These are phyloP conservation scores for Phytophthora cryptogea DNA, from an alignment of 352 stramenopile genomes.

Conservation along the genomic window DNA sequence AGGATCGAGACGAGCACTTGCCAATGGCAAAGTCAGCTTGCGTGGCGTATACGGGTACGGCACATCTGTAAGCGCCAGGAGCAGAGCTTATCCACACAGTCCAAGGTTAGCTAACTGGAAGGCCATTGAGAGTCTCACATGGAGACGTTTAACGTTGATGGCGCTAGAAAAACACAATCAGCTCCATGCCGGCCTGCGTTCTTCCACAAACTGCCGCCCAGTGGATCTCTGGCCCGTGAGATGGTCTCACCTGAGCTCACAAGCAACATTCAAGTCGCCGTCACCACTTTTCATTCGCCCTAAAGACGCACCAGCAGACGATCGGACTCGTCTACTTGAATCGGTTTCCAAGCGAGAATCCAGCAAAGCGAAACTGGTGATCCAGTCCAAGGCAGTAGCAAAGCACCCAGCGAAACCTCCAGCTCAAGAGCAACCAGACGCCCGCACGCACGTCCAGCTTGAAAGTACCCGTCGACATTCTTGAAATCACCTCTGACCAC, in stretches of 20 bases:
- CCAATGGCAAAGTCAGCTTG: neutral
- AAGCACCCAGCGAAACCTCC: slow-evolving; percentile 25
- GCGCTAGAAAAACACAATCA: slow-evolving; percentile 17
- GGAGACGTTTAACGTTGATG: slow-evolving; percentile 3
- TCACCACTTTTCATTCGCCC: slow-evolving; percentile 24
- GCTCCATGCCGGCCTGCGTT: slow-evolving; percentile 4
- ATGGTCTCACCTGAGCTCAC: slow-evolving; percentile 27
- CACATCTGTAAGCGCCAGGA: neutral
- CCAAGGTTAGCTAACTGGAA: slow-evolving; percentile 17
- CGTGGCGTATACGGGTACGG: neutral
- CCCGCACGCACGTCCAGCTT: neutral
- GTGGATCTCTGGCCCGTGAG: slow-evolving; percentile 18
- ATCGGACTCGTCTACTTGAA: slow-evolving; percentile 1
- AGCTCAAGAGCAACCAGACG: slow-evolving; percentile 1
- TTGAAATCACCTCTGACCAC: slow-evolving; percentile 13
- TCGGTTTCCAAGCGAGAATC: slow-evolving; percentile 26
- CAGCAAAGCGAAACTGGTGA: slow-evolving; percentile 24
- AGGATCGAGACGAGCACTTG: neutral
- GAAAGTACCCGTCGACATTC: slow-evolving; percentile 16
- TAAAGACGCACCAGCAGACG: slow-evolving; percentile 9
- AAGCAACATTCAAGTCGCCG: slow-evolving; percentile 22
- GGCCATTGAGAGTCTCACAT: neutral
- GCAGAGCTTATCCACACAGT: slow-evolving; percentile 12
- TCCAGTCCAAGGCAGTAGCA: slow-evolving; percentile 16
- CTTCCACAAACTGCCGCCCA: slow-evolving; percentile 25